Percentiles rank a stretch among this genome's conserved stretches.
These are phyloP conservation scores for Amauroascus niger DNA, from an alignment of 2,329 filamentous ascomycete species.

Conservation along the genomic window DNA sequence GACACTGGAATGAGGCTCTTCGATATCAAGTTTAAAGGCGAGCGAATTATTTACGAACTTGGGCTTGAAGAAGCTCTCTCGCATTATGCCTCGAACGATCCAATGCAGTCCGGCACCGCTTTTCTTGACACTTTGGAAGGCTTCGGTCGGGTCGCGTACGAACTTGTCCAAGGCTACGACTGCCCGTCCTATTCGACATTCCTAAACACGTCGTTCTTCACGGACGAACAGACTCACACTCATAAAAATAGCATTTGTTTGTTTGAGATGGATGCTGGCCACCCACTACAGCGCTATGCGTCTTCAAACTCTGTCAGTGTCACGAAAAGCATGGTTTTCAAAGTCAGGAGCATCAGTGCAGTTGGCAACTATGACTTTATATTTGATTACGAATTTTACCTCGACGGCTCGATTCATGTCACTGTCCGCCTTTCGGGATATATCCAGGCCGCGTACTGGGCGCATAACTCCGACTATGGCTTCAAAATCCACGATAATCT, in stretches of 20 bases:
- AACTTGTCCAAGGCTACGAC: constrained; percentile 23
- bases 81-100: constrained; percentile 40
- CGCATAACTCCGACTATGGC: constrained; percentile 40
- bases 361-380: constrained; percentile 40
- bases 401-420: constrained; percentile 42
- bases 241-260: constrained; percentile 47
- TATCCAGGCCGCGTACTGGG: constrained; percentile 44
- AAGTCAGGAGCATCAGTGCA: constrained; percentile 35
- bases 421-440: constrained; percentile 43
- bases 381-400: constrained; percentile 36
- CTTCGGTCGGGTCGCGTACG: constrained; percentile 20
- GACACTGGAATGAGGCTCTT: constrained; percentile 41
- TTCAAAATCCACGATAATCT: constrained; percentile 9
- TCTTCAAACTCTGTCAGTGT: constrained; percentile 25
- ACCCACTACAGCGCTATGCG: constrained; percentile 43
- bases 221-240: constrained; percentile 12
- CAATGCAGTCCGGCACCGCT: constrained; percentile 19
- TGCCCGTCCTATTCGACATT: constrained; percentile 24
- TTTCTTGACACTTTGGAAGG: constrained; percentile 29
- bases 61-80: constrained; percentile 46
- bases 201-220: constrained; percentile 24
- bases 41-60: constrained; percentile 46
- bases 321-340: constrained; percentile 34
- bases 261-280: constrained; percentile 45
- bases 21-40: constrained; percentile 44